A percentile compares a stretch with the other conserved stretches of the same genome.
These are phyloP conservation scores for Boletales sp. DNA, from an alignment of 768 basidiomycete genomes.

Conservation along the genomic window DNA sequence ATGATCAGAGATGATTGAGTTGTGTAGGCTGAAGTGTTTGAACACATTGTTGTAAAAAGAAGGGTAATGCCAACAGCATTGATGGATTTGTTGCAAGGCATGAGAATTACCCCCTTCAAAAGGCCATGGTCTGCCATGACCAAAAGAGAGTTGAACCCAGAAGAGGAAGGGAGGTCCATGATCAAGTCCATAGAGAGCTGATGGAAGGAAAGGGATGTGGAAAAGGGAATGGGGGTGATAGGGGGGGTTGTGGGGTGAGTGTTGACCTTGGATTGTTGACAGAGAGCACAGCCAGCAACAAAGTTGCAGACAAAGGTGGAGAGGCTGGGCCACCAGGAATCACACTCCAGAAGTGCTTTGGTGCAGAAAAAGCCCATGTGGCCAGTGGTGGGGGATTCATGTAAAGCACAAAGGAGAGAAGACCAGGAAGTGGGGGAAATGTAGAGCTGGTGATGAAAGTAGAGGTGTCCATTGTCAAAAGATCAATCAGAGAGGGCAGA, in stretches of 20 bases:
- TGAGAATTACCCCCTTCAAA: too few relatives aligned
- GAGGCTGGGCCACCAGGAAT: background rate
- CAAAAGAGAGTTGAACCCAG: background rate
- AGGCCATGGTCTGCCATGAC: too few relatives aligned
- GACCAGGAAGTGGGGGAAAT: too few relatives aligned
- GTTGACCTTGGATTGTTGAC: background rate
- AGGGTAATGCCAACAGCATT: too few relatives aligned
- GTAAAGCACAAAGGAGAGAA: background rate
- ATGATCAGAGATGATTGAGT: too few relatives aligned
- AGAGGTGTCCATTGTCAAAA: too few relatives aligned
- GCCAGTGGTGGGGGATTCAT: background rate
- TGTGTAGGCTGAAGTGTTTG: too few relatives aligned
- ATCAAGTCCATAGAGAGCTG: background rate
- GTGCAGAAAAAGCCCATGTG: too few relatives aligned
- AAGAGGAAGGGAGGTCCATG: background rate
- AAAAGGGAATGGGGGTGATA: background rate
- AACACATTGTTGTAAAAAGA: too few relatives aligned
- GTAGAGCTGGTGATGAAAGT: too few relatives aligned
- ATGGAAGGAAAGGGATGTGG: background rate
- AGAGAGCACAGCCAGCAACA: background rate
- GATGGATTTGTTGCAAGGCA: too few relatives aligned
- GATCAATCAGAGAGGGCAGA: too few relatives aligned
- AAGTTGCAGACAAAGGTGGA: background rate
- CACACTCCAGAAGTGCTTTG: background rate
- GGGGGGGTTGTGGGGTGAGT: background rate